Conservation (phyloP, 2,329 filamentous ascomycete genomes). For the Aspergillus udagawae region DNA sequence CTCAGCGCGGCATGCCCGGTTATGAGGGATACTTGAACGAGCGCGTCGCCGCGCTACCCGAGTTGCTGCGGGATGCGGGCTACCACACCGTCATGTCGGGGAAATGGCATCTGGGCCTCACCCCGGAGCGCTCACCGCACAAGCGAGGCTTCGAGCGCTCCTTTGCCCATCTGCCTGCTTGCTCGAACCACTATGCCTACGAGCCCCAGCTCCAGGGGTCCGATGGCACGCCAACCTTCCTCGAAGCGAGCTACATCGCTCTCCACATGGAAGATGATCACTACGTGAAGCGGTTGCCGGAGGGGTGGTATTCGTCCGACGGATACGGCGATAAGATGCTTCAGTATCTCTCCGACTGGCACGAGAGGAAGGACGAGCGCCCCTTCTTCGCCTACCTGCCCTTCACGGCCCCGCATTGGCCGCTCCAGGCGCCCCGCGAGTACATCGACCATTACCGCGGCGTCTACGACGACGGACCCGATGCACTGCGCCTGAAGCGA, state of each 20-base stretch:
- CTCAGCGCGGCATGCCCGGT: constrained; percentile 56
- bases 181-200: constrained; percentile 56
- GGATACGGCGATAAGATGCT: constrained; percentile 52
- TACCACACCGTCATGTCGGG: constrained; percentile 60
- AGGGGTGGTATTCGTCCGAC: constrained; percentile 53
- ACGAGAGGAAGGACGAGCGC: constrained; percentile 32
- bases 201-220: constrained; percentile 42
- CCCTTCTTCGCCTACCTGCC: constrained; percentile 60
- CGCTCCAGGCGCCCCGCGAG: constrained; percentile 55
- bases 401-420: constrained; percentile 63
- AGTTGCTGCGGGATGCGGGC: constrained; percentile 55
- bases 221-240: constrained; percentile 40
- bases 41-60: constrained; percentile 55
- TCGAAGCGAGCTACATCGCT: constrained; percentile 42
- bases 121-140: constrained; percentile 53
- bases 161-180: constrained; percentile 59
- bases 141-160: constrained; percentile 57
- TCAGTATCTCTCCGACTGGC: constrained; percentile 49
- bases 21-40: constrained; percentile 64
- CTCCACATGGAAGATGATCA: constrained; percentile 45
- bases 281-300: constrained; percentile 45
- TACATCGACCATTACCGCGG: constrained; percentile 56
- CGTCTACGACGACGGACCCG: constrained; percentile 58
- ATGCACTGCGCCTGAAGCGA: constrained; percentile 51
- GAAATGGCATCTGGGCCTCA: constrained; percentile 62